These are phyloP conservation scores for Lycium barbarum DNA, from an alignment of 257 asterid genomes.

Conservation along the genomic window DNA sequence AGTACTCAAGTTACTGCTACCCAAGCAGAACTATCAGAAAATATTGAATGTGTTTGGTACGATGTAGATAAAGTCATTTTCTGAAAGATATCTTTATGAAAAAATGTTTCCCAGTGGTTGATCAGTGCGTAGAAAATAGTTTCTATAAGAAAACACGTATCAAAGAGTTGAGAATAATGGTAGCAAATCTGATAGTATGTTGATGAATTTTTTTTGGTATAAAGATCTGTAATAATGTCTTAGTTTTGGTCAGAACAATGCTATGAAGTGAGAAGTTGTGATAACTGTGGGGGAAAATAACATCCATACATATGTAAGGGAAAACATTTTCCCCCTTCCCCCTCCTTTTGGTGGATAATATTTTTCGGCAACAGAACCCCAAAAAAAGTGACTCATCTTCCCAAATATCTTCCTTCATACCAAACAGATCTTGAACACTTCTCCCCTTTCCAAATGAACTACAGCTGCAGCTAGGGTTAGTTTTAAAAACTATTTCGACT, in stretches of 20 bases:
- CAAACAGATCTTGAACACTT: constrained; percentile 13
- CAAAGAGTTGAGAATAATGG: neutral
- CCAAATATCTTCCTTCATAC: neutral
- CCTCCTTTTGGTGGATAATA: neutral
- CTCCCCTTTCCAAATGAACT: neutral
- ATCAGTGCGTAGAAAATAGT: neutral
- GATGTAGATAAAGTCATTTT: neutral
- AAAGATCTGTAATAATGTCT: neutral
- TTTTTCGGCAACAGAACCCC: neutral
- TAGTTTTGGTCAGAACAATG: neutral
- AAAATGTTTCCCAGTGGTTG: neutral
- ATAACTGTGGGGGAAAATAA: neutral
- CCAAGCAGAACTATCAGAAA: constrained; percentile 10
- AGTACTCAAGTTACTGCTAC: neutral
- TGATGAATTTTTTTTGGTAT: neutral
- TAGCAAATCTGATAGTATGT: neutral
- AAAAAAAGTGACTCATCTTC: neutral
- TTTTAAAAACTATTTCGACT: neutral
- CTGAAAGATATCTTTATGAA: neutral
- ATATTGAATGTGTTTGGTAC: neutral
- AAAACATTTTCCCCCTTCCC: neutral
- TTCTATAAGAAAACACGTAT: neutral
- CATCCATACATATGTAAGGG: neutral
- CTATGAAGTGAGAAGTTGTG: neutral
- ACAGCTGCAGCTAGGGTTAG: neutral